phyloP scores from a whole-genome alignment of 169 alveolate species.

The Fabrea salina region DNA sequence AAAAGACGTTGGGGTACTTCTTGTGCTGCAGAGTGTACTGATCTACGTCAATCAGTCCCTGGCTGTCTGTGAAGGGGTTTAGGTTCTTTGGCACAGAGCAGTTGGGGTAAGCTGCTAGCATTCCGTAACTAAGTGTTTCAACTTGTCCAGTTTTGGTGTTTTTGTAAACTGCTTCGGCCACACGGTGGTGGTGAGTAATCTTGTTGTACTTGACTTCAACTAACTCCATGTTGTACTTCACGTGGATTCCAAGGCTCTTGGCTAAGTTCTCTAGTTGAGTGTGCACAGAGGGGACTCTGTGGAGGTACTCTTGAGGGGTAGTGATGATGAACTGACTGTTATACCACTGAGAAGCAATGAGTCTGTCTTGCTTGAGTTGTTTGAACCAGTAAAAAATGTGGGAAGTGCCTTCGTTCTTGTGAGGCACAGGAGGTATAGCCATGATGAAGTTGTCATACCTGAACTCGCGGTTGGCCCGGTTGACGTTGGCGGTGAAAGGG shows the following conservation, averaged over 20 bases:
- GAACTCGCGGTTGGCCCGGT: not conserved
- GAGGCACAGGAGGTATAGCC: not conserved
- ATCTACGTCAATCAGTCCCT: not conserved
- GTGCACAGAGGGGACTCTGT: conserved; percentile 13
- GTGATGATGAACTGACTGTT: conserved; percentile 3
- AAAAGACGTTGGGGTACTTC: not conserved
- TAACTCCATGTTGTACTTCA: not conserved
- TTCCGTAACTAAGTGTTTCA: not conserved
- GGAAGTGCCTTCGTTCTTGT: conserved; percentile 24
- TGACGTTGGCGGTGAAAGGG: not conserved
- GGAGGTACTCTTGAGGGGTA: conserved; percentile 5
- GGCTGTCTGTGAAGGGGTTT: not conserved
- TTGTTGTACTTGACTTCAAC: conserved; percentile 9
- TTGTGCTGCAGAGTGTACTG: not conserved
- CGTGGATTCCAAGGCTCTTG: not conserved
- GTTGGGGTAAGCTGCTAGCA: not conserved
- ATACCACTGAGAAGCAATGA: not conserved
- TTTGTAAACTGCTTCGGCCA: conserved; percentile 5
- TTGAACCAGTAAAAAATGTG: not conserved
- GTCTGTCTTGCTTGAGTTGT: not conserved
- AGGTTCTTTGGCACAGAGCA: not conserved
- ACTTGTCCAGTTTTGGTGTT: not conserved
- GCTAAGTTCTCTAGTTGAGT: not conserved
- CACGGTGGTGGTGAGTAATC: not conserved
- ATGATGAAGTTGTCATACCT: conserved; percentile 5